Percentiles rank a stretch among this genome's conserved stretches.
Conservation (phyloP, 306 rosid species). For the Hylodesmum podocarpum region DNA sequence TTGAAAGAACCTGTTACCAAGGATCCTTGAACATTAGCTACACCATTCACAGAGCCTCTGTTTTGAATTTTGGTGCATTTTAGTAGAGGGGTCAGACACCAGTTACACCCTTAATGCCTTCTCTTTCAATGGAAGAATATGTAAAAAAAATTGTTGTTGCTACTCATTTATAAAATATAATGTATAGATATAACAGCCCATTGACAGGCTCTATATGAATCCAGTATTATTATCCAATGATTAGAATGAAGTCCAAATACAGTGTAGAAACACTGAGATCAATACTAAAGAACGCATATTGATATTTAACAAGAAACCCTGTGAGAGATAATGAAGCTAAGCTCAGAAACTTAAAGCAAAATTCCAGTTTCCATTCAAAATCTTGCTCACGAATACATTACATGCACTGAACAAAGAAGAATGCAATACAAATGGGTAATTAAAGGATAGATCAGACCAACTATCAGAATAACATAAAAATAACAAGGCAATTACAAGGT, state of each 20-base stretch:
- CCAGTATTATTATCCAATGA: not conserved
- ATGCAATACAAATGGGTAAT: not conserved
- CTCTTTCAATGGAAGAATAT: not conserved
- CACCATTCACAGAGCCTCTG: not conserved
- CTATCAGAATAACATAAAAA: not conserved
- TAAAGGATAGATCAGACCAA: not conserved
- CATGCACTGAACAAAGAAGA: not conserved
- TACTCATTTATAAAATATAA: not conserved
- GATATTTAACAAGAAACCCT: not conserved
- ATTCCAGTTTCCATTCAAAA: not conserved
- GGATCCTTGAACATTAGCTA: not conserved
- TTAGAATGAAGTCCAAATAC: too few species aligned
- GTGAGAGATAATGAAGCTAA: not conserved
- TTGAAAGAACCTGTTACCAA: not conserved
- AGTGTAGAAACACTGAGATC: not conserved
- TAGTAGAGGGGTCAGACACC: not conserved
- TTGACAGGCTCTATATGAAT: not conserved
- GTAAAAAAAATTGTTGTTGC: not conserved
- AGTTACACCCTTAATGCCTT: not conserved
- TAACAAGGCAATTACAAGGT: not conserved
- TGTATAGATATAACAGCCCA: too few species aligned
- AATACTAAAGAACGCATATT: not conserved
- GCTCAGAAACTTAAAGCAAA: not conserved
- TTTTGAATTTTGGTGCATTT: not conserved
- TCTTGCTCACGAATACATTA: not conserved